phyloP scores from a whole-genome alignment of 495 filamentous ascomycete species.

The Talaromyces borbonicus region DNA sequence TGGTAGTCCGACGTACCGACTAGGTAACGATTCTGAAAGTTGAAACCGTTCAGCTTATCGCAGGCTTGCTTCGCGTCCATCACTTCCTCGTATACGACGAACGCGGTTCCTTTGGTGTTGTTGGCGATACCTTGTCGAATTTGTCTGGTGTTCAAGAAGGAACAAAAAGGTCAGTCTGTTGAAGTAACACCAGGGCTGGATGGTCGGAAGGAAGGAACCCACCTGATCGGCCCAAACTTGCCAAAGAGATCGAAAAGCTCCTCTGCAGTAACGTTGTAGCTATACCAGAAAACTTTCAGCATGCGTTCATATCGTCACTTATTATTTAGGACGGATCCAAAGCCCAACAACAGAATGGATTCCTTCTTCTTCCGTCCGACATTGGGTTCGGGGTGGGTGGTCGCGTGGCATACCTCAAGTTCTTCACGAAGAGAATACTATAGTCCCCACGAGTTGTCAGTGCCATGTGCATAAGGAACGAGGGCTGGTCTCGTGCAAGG shows the following conservation, averaged over 20 bases:
- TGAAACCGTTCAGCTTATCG: conserved; percentile 99
- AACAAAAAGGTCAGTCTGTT: neutral
- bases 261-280: conserved; percentile 92
- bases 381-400: conserved; percentile 4
- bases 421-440: conserved; percentile 97
- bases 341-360: no score
- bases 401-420: conserved; percentile 61
- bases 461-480: neutral
- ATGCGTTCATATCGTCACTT: no score
- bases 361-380: no score
- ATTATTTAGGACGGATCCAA: no score
- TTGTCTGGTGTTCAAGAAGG: conserved; percentile 52
- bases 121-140: conserved; percentile 95
- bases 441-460: neutral
- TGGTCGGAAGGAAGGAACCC: conserved; percentile 21
- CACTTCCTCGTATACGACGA: conserved; percentile 98
- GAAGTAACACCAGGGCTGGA: neutral
- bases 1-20: conserved; percentile 61
- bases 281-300: no score
- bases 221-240: conserved; percentile 91
- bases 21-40: conserved; percentile 98
- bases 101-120: conserved; percentile 96
- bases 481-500: no score
- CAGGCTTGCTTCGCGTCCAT: conserved; percentile 98
- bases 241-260: conserved; percentile 92